Conservation (phyloP, 225 moss, liverwort and hornwort genomes). For the Lunularia cruciata region DNA sequence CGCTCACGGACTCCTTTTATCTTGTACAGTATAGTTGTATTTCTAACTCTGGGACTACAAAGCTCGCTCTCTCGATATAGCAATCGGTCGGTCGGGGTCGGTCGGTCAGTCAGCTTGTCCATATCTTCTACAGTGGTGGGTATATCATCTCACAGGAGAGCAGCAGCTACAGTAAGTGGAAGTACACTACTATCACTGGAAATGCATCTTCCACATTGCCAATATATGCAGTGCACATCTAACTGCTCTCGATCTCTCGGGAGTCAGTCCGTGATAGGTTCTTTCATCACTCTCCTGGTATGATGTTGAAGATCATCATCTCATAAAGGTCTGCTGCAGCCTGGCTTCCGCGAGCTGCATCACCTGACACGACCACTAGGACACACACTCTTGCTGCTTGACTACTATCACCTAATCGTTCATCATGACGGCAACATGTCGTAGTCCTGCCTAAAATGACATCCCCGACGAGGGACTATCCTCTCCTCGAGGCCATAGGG, state of each 20-base stretch:
- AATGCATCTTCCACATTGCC: neutral
- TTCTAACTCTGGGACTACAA: no score
- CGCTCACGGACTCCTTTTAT: no score
- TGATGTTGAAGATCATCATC: conserved; percentile 3
- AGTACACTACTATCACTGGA: no score
- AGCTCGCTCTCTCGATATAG: no score
- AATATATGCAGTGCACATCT: neutral
- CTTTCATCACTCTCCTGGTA: conserved; percentile 2
- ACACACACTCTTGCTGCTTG: neutral
- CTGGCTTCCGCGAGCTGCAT: neutral
- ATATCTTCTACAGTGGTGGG: neutral
- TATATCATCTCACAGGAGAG: neutral
- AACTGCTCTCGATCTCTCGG: neutral
- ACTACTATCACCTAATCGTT: conserved; percentile 4
- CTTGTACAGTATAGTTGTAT: no score
- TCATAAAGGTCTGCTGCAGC: conserved; percentile 1
- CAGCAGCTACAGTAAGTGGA: neutral
- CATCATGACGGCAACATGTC: conserved; percentile 14
- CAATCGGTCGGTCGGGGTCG: neutral
- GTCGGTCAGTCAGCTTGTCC: neutral
- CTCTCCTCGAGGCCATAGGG: no score
- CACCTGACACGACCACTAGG: conserved; percentile 9
- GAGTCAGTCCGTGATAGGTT: neutral
- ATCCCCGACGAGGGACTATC: no score
- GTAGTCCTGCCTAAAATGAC: neutral